Evolutionary conservation across 73 alveolate species (phyloP), one percentile per base, ranked within the genome.

Genomic region (Strombidium stylifer): DNA sequence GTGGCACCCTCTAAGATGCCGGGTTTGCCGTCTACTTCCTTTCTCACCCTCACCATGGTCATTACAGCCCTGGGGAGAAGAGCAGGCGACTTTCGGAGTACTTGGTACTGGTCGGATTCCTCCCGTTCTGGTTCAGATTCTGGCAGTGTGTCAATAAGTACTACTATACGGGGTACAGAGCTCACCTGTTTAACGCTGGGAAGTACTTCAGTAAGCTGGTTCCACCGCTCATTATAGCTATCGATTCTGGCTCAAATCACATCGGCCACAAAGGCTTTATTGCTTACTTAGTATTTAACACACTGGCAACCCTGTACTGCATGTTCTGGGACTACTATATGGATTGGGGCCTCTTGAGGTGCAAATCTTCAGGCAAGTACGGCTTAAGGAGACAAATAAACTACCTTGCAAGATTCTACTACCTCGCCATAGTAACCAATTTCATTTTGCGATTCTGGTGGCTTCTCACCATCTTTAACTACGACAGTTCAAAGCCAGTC

Each of bases 371-470:
- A 28, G 84, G 73, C 27, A 70, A 72, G 77, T 40, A 70, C 36
- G 69, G 61, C 60, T 54, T 89, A 41, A 77, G 97, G 56, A 79
- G 72, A 15, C 62, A 65, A 49, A 70, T 89, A 8, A 62, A 74
- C 21, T 84, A 84, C 68, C 97, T 94, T 6, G 65, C 78, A 30
- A 64, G 54, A 57, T 79, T 83, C 78, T 89, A 89, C 54, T 89
- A 84, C 83, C 42, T 57, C 40, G 93, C 89, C 21, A 84, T 82
- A 44, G 39, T 84, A 44, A 32, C 87, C 26, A 86, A 89, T 62
- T 68, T 84, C 12, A 41, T 84, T 59, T 50, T 89, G 34, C 44
- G 94, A 66, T 84, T 84, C 73, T 59, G 83, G 24, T 89, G 97
- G 97, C 51, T 79, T 23, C 57, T 78, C 42, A 32, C n/a, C 42